Evolutionary conservation across 169 alveolate species (phyloP), one percentile per base, ranked within the genome.

Genomic region (Plasmodium cynomolgi): DNA sequence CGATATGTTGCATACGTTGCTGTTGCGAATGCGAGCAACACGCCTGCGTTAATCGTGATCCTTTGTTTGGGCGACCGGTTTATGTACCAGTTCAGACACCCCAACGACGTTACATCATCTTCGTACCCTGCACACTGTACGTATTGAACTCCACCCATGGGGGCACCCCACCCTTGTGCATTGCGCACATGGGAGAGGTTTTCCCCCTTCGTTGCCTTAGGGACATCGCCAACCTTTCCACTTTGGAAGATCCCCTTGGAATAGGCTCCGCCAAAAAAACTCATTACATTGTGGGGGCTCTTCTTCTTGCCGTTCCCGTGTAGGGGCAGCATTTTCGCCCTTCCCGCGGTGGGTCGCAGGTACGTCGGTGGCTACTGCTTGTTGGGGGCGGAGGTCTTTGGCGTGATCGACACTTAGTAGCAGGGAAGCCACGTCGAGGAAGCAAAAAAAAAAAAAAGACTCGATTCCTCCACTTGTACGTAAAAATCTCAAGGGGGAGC

Each of bases 251-350:
- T 31, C 29, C 41, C 39, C 68, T 77, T 86, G 1, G 50, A 9
- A 29, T n/a, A 47, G 54, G n/a, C 56, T 37, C 29, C 47, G 1
- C 33, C 56, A 26, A 50, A 26, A 23, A 77, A 41, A 37, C 39
- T 41, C 41, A 47, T 33, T 11, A 6, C 54, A 47, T 50, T 74
- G 33, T 50, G 58, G 8, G 23, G 9, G 62, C 20, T 7, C 33
- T 81, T 81, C 50, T 39, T 84, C 56, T 47, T 84, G 17, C 26
- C 79, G 47, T 72, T 44, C 29, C 71, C 84, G 31, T 72, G 77
- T 5, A 84, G 39, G 54, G 92, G 92, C 9, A 84, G 79, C 92
- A 72, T 84, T 71, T 41, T 71, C 34, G 23, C 29, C 33, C 54
- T 83, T 83, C 54, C 41, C 15, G 34, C 2, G 39, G 37, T 68